Evolutionary conservation across 169 alveolate genomes (phyloP).

Genomic region (Plasmodium blacklocki): DNA sequence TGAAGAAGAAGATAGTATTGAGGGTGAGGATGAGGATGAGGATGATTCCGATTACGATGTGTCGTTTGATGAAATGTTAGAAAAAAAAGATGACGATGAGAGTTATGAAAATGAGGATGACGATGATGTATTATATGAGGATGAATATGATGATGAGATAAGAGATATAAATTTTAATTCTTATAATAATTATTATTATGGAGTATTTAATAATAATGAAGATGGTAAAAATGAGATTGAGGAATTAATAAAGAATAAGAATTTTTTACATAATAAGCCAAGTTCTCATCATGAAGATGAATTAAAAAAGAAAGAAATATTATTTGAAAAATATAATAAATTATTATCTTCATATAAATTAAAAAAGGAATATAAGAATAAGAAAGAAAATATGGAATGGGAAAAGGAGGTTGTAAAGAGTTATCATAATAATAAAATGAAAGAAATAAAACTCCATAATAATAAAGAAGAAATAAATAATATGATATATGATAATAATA

Average conservation of each 20-base stretch:
- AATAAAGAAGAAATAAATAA: not conserved
- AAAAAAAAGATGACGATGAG: slow-evolving; percentile 32
- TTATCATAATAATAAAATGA: not conserved
- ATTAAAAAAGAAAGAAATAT: slow-evolving; percentile 8
- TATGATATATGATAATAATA: not conserved
- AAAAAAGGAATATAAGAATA: slow-evolving; percentile 16
- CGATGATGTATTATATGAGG: slow-evolving; percentile 27
- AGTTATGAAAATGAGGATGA: slow-evolving; percentile 31
- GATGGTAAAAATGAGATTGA: slow-evolving; percentile 7
- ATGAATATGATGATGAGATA: slow-evolving; percentile 39
- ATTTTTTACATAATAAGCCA: not conserved
- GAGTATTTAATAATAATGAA: slow-evolving; percentile 13
- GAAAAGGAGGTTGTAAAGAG: not conserved
- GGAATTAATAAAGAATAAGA: not conserved
- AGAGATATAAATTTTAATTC: slow-evolving; percentile 46
- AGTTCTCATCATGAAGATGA: slow-evolving; percentile 3
- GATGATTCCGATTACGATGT: slow-evolving; percentile 19
- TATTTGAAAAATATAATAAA: slow-evolving; percentile 52
- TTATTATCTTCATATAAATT: slow-evolving; percentile 15
- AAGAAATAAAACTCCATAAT: not conserved
- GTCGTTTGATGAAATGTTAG: not conserved
- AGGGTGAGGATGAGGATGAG: slow-evolving; percentile 14
- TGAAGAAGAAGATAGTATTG: not conserved
- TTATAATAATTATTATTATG: slow-evolving; percentile 46
- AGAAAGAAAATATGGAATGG: not conserved